Evolutionary conservation across 495 filamentous ascomycete species (phyloP).

Genomic region (Daldinia caldariorum): DNA sequence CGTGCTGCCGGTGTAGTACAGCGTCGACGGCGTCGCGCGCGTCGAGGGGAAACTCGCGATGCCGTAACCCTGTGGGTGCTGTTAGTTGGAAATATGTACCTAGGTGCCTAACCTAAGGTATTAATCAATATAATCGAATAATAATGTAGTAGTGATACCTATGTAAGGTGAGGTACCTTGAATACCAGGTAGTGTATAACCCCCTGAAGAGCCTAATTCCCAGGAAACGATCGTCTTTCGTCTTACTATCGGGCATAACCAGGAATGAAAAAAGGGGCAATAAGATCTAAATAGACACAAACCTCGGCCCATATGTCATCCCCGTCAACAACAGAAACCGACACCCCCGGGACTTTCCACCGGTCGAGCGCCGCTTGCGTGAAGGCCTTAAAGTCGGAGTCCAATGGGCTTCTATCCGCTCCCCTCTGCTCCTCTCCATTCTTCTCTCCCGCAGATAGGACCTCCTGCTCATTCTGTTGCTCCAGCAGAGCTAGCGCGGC

Average conservation of each 20-base stretch:
- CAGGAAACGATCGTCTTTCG: too few species aligned
- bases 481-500: background rate
- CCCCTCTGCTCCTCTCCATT: conserved; percentile 27
- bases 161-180: too few species aligned
- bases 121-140: too few species aligned
- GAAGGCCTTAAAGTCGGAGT: conserved; percentile 51
- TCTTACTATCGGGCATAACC: too few species aligned
- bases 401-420: conserved; percentile 49
- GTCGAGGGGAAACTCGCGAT: conserved; percentile 52
- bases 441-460: conserved; percentile 12
- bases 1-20: conserved; percentile 57
- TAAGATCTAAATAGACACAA: background rate
- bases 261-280: too few species aligned
- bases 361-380: conserved; percentile 52
- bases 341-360: conserved; percentile 63
- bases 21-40: conserved; percentile 56
- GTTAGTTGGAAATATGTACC: conserved; percentile 15
- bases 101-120: too few species aligned
- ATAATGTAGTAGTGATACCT: too few species aligned
- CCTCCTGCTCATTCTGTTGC: conserved; percentile 37
- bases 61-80: conserved; percentile 61
- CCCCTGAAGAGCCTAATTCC: background rate
- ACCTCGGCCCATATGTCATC: conserved; percentile 58
- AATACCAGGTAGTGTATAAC: too few species aligned
- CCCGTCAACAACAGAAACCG: conserved; percentile 60